phyloP scores from a whole-genome alignment of 2,329 filamentous ascomycete genomes.

The Ophiostoma ulmi region DNA sequence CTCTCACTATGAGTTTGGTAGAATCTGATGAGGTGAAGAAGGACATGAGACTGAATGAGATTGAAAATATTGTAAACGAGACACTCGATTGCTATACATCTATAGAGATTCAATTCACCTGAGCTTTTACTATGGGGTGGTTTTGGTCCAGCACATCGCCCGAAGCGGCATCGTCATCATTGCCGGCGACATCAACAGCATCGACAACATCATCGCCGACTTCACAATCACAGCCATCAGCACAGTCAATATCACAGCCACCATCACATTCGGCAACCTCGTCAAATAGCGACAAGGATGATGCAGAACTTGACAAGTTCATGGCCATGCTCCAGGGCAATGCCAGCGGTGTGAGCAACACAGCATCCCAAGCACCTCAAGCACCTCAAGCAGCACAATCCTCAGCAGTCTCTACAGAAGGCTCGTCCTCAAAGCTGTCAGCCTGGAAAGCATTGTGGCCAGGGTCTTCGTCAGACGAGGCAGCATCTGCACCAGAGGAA shows the following conservation, averaged over 20 bases:
- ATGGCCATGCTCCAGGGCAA: constrained; percentile 39
- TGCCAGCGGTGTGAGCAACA: constrained; percentile 13
- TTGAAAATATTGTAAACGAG: not conserved
- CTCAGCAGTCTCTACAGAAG: not conserved
- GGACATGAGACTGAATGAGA: not conserved
- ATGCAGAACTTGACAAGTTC: constrained; percentile 51
- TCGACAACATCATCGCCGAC: constrained; percentile 6
- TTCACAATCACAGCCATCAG: constrained; percentile 19
- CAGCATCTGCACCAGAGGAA: constrained; percentile 24
- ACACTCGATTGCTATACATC: not conserved
- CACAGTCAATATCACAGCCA: not conserved
- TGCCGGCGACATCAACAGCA: constrained; percentile 22
- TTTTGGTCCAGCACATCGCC: constrained; percentile 48
- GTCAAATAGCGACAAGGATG: not conserved
- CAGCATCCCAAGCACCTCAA: not conserved
- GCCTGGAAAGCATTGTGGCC: constrained; percentile 29
- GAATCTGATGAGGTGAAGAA: not conserved
- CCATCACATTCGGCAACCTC: constrained; percentile 1
- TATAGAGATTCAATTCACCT: not conserved
- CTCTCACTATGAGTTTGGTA: not conserved
- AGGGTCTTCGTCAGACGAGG: constrained; percentile 30
- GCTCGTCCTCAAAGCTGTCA: not conserved
- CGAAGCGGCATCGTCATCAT: constrained; percentile 19
- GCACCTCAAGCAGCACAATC: not conserved
- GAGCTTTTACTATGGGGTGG: constrained; percentile 52